Percentiles rank a stretch among this genome's conserved stretches.
Evolutionary conservation across 73 alveolate species (phyloP).

Genomic region (Loxodes magnus): DNA sequence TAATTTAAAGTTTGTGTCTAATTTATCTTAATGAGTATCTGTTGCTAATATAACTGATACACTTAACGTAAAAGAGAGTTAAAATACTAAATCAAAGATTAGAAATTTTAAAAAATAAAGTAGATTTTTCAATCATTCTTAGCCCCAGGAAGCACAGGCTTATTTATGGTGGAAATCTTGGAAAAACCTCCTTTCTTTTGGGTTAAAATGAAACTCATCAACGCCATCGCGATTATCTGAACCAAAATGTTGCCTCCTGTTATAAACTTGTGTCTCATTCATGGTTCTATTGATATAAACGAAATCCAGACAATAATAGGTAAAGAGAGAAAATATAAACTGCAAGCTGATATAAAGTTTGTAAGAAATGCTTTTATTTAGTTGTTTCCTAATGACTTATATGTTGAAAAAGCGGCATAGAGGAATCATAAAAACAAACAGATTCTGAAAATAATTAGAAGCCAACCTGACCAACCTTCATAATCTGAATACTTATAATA

Average conservation of each 20-base stretch:
- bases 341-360: neutral
- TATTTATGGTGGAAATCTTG: neutral
- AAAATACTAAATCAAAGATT: no score
- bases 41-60: no score
- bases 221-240: neutral
- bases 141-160: slow-evolving; percentile 9
- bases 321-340: neutral
- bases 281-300: slow-evolving; percentile 9
- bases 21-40: no score
- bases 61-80: no score
- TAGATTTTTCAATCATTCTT: no score
- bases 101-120: no score
- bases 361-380: neutral
- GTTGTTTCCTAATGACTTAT: neutral
- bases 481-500: slow-evolving; percentile 4
- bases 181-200: slow-evolving; percentile 9
- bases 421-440: neutral
- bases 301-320: slow-evolving; percentile 1
- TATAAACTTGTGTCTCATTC: neutral
- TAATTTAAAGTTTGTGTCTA: no score
- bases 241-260: neutral
- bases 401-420: neutral
- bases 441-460: neutral
- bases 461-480: slow-evolving; percentile 7
- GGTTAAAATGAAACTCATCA: neutral